phyloP scores from a whole-genome alignment of 75 land plant genomes.

The Pinus taeda region DNA sequence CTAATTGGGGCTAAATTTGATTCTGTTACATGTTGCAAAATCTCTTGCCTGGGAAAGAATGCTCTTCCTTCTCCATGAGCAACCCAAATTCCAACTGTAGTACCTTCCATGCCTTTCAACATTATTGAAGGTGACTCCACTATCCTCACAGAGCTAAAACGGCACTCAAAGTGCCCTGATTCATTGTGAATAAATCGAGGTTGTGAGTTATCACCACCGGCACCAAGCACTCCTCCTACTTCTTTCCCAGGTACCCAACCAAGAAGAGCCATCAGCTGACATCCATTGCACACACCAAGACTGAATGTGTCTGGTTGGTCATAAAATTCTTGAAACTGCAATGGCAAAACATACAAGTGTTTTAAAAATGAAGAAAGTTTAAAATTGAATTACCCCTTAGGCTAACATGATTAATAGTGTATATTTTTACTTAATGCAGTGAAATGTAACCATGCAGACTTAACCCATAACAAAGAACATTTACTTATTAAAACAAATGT shows the following conservation, averaged over 20 bases:
- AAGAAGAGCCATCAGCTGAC: slow-evolving; percentile 96
- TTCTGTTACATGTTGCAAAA: slow-evolving; percentile 42
- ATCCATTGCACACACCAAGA: slow-evolving; percentile 97
- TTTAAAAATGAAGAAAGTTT: neutral
- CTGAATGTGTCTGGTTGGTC: slow-evolving; percentile 89
- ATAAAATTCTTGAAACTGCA: slow-evolving; percentile 87
- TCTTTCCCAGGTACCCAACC: slow-evolving; percentile 93
- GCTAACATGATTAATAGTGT: neutral
- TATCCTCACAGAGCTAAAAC: slow-evolving; percentile 82
- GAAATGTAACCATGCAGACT: neutral
- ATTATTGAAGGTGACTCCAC: slow-evolving; percentile 86
- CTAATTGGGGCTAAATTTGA: slow-evolving; percentile 74
- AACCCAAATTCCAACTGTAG: slow-evolving; percentile 89
- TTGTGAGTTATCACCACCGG: slow-evolving; percentile 66
- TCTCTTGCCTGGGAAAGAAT: slow-evolving; percentile 66
- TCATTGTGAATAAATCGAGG: slow-evolving; percentile 95
- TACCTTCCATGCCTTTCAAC: slow-evolving; percentile 94
- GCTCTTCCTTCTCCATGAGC: slow-evolving; percentile 98
- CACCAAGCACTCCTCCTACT: slow-evolving; percentile 55
- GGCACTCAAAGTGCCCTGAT: slow-evolving; percentile 94
- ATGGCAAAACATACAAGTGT: neutral
- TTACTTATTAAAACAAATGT: neutral
- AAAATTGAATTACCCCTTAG: neutral
- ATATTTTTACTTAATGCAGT: neutral
- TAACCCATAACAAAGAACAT: neutral